Evolutionary conservation across 371 early-diverging fungal species (phyloP), one percentile per base, ranked within the genome.

Genomic region (Mucor lusitanicus): DNA sequence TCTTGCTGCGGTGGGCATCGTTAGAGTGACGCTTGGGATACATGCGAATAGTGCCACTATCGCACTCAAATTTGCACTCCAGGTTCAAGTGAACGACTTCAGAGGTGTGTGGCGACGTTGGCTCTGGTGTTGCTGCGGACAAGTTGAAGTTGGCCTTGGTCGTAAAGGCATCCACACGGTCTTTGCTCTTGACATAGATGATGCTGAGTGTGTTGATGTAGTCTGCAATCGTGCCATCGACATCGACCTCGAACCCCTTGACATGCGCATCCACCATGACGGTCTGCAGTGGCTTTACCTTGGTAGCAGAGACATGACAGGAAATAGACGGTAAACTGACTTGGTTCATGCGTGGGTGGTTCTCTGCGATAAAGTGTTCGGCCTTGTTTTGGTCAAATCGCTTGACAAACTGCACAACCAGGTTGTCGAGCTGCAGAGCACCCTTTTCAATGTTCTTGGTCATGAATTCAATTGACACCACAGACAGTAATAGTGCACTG

Each of bases 391-490:
- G 88, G 65, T 94, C 90, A 73, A 94, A 92, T 13, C 73, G 63
- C 15, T 88, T 81, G 15, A 94, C 90, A 72, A 92, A 94, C 70
- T 92, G 92, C 19, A 92, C 64, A 32, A 85, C 80, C 0, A 92
- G 79, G 13, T 90, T 83, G 15, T 79, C 83, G 42, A 94, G 64
- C 17, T 78, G 78, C 6, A 88, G 87, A 6, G 80, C 78, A 30
- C 87, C 87, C 25, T 77, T 85, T 64, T 87, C 87, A 13, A 88
- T 82, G 44, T 84, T 84, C 65, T 85, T 85, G 17, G 91, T 87
- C 40, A 77, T 54, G 61, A 92, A 83, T 11, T 82, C 69, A 30
- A 92, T 85, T 0, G 82, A 81, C 0, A 82, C 72, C 2, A 88
- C 77, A 6, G 90, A 87, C 19, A 92, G 67, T 44, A 94, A 57